A percentile compares a stretch with the other conserved stretches of the same genome.
These are phyloP conservation scores for Lasiosphaeria miniovina DNA, from an alignment of 495 filamentous ascomycete species.

Conservation along the genomic window DNA sequence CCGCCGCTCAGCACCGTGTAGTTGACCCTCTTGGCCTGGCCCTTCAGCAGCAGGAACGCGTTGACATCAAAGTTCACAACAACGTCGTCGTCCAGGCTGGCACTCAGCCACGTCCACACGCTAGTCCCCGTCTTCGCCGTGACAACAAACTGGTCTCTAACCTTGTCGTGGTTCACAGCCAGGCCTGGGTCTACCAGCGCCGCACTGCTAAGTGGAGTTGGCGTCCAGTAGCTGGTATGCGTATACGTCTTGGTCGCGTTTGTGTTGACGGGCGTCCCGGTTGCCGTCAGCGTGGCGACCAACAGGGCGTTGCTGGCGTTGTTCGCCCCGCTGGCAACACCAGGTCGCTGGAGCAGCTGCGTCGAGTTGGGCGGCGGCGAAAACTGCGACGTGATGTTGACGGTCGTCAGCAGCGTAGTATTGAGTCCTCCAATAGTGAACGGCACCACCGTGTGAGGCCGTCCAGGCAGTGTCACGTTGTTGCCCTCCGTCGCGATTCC, in stretches of 20 bases:
- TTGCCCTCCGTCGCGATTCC: not conserved
- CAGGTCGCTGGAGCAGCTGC: conserved; percentile 12
- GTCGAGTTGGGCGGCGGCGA: not conserved
- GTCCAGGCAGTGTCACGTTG: not conserved
- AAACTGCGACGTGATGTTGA: conserved; percentile 32
- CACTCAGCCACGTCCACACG: conserved; percentile 65
- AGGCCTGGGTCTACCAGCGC: conserved; percentile 56
- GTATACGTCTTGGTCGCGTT: conserved; percentile 47
- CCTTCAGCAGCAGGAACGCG: conserved; percentile 54
- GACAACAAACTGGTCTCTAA: conserved; percentile 49
- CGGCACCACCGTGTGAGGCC: conserved; percentile 19
- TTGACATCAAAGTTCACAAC: conserved; percentile 62
- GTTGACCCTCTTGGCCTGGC: conserved; percentile 48
- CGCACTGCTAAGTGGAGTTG: conserved; percentile 51
- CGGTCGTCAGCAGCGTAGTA: conserved; percentile 51
- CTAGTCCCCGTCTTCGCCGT: conserved; percentile 57
- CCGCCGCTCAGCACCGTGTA: conserved; percentile 48
- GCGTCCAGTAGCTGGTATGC: conserved; percentile 57
- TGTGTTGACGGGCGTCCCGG: conserved; percentile 53
- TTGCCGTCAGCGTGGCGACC: conserved; percentile 52
- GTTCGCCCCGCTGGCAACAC: conserved; percentile 26
- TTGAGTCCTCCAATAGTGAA: conserved; percentile 62
- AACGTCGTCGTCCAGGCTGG: conserved; percentile 44
- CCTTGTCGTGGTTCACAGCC: conserved; percentile 39
- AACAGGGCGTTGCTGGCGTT: conserved; percentile 50